Percentiles rank a stretch among this genome's conserved stretches.
phyloP scores from a whole-genome alignment of 176 grass and related monocot species.

The Carex littledalei region DNA sequence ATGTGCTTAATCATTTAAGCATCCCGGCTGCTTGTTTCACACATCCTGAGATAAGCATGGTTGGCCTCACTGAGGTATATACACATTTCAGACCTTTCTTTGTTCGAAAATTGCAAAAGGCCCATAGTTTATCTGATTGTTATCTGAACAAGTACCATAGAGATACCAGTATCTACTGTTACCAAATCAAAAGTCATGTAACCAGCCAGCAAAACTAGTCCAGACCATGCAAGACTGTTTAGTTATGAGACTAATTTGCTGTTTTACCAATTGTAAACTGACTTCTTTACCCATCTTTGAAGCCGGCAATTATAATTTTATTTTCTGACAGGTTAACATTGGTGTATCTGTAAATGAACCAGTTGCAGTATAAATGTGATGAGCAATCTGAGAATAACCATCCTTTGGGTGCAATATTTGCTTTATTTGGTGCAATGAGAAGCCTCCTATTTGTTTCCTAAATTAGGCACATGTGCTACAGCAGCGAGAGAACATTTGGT shows the following conservation, averaged over 20 bases:
- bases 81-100: neutral
- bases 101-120: neutral
- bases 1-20: slow-evolving; percentile 94
- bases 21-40: slow-evolving; percentile 96
- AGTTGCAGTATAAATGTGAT: slow-evolving; percentile 55
- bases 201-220: neutral
- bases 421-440: slow-evolving; percentile 38
- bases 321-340: too few species aligned
- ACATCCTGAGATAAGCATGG: slow-evolving; percentile 98
- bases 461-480: neutral
- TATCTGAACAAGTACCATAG: neutral
- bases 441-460: slow-evolving; percentile 20
- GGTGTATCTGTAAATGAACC: slow-evolving; percentile 82
- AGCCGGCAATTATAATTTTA: neutral
- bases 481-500: too few species aligned
- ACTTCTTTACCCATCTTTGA: neutral
- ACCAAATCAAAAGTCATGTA: neutral
- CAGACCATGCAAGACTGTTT: neutral
- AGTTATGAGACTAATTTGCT: neutral
- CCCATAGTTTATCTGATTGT: slow-evolving; percentile 13
- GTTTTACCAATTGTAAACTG: neutral
- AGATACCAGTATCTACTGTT: neutral
- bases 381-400: slow-evolving; percentile 15
- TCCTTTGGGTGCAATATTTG: slow-evolving; percentile 38
- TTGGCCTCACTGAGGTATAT: slow-evolving; percentile 87